These are phyloP conservation scores for Carpinus fangiana DNA, from an alignment of 306 rosid species.

Conservation along the genomic window DNA sequence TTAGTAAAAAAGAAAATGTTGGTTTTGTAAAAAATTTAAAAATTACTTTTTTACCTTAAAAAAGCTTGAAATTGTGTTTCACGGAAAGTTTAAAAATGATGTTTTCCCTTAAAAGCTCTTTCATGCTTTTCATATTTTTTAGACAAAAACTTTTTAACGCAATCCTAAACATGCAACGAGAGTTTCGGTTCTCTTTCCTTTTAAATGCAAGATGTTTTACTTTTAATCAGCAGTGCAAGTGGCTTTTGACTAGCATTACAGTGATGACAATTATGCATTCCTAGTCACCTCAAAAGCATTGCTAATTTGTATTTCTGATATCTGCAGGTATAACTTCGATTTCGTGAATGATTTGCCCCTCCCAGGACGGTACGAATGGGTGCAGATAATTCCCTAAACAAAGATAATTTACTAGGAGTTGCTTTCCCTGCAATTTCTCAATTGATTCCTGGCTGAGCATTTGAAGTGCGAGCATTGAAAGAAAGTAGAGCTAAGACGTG, in stretches of 20 bases:
- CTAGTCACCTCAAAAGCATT: not conserved
- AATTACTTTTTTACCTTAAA: no score
- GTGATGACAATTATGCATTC: not conserved
- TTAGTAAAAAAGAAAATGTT: no score
- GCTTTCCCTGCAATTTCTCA: conserved; percentile 21
- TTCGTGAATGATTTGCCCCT: conserved; percentile 64
- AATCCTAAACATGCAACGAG: no score
- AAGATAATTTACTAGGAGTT: conserved; percentile 15
- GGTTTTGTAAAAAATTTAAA: no score
- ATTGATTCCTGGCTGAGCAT: conserved; percentile 28
- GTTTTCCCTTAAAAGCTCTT: no score
- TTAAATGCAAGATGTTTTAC: not conserved
- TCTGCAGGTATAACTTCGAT: conserved; percentile 88
- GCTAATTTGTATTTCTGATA: conserved; percentile 12
- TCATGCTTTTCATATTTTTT: no score
- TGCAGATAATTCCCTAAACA: conserved; percentile 56
- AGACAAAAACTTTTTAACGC: no score
- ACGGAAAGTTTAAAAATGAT: no score
- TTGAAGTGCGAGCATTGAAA: conserved; percentile 8
- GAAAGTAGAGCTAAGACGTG: conserved; percentile 18
- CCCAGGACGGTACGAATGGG: conserved; percentile 87
- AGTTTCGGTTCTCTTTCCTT: not conserved
- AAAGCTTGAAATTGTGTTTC: no score
- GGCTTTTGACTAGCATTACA: not conserved
- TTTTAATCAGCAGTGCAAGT: not conserved